Conservation (phyloP, 2,329 filamentous ascomycete species). For the Xylaria sp. region DNA sequence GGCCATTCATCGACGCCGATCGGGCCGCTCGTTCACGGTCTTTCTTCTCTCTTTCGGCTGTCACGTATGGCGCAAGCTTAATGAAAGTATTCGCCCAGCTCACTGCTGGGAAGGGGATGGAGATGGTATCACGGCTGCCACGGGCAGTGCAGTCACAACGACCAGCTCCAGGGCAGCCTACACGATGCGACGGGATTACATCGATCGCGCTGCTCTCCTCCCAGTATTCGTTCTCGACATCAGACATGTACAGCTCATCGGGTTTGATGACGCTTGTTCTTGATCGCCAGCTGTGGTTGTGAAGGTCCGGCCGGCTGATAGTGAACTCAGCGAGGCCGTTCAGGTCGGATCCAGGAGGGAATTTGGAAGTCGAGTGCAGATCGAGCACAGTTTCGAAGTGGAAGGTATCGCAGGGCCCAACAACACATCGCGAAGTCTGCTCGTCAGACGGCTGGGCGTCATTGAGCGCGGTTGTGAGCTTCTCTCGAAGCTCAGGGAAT, state of each 20-base stretch:
- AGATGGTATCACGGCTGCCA: slow-evolving; percentile 60
- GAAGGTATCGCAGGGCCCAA: slow-evolving; percentile 65
- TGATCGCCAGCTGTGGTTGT: slow-evolving; percentile 70
- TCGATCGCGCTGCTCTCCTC: slow-evolving; percentile 64
- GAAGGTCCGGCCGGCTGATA: slow-evolving; percentile 64
- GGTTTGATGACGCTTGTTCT: slow-evolving; percentile 69
- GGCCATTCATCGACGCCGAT: slow-evolving; percentile 41
- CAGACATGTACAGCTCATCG: slow-evolving; percentile 60
- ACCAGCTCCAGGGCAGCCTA: slow-evolving; percentile 58
- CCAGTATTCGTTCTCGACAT: slow-evolving; percentile 55
- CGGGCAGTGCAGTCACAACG: slow-evolving; percentile 63
- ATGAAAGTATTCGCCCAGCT: slow-evolving; percentile 70
- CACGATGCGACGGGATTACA: slow-evolving; percentile 60
- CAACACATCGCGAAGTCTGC: slow-evolving; percentile 50
- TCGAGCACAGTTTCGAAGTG: slow-evolving; percentile 72
- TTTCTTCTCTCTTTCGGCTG: slow-evolving; percentile 49
- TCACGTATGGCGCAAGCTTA: slow-evolving; percentile 64
- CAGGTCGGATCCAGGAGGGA: slow-evolving; percentile 69
- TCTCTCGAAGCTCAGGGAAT: slow-evolving; percentile 66
- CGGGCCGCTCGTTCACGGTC: slow-evolving; percentile 44
- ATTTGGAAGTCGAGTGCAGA: slow-evolving; percentile 66
- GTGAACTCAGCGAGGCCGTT: slow-evolving; percentile 69
- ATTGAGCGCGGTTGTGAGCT: slow-evolving; percentile 61
- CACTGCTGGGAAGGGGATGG: slow-evolving; percentile 67
- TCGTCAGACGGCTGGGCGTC: slow-evolving; percentile 54